Evolutionary conservation across 2,329 filamentous ascomycete genomes (phyloP), one percentile per base, ranked within the genome.

Genomic region (Aspergillus fructus): DNA sequence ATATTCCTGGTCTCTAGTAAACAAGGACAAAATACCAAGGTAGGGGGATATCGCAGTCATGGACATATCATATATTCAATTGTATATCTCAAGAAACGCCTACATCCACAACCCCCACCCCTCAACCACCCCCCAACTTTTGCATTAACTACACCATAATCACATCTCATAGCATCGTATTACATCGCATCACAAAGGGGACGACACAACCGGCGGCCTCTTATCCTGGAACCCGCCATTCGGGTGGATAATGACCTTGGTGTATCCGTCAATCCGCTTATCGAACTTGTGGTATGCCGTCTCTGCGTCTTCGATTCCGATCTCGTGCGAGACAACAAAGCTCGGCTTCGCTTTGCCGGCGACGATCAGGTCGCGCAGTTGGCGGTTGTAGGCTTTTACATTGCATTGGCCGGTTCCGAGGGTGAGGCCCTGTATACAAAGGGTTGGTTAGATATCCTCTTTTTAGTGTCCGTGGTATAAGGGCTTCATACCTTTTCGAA

Each of bases 351-450:
- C 86, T 58, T 81, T 82, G 3, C 86, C 85, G 0, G 83, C 74
- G 43, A 88, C 83, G 63, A 89, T 89, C 64, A 89, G 74, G 59
- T 89, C 85, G 12, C 86, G 79, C 40, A 89, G 72, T 64, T 88
- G 86, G 23, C 85, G 78, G 67, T 89, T 89, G 71, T 89, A 89
- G 1, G 81, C 76, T 71, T 88, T 89, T 62, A 89, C 85, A 60
- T 89, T 89, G 73, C 85, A 88, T 66, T 88, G 85, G 0, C 85
- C 85, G 3, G 83, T 86, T 9, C 83, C 81, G 2, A 89, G 74
- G 2, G 79, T 78, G 5, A 88, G 74, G 2, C 85, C 85, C 82
- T 85, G 15, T 17, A 13, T 17, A 33, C 7, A 24, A 23, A 45
- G 6, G 19, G 7, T 5, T 15, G 23, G 45, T 47, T 47, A 24